Evolutionary conservation across 176 grass and related monocot genomes (phyloP), one percentile per base, ranked within the genome.

Genomic region (Hsuehochloa calcarea): DNA sequence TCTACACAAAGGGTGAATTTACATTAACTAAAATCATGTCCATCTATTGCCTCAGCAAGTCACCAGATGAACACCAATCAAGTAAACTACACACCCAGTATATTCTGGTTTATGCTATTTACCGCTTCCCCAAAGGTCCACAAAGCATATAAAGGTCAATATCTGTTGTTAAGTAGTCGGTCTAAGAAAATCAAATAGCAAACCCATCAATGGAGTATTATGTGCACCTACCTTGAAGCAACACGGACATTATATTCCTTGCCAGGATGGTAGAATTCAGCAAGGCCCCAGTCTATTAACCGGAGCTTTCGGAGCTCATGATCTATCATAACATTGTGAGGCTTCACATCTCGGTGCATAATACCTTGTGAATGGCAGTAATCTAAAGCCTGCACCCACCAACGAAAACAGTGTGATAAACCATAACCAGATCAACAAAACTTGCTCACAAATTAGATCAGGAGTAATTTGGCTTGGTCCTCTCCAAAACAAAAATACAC

Each of bases 281-380:
- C 91, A 87, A 92, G 91, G 65, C 91, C 91, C 91, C 91, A 92
- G 20, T 92, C 91, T 68, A 92, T 92, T 71, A 92, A 65, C 26
- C 91, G 84, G 31, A 92, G 88, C 78, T 92, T 92, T 44, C 87
- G 87, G 39, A 90, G 91, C 49, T 92, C 91, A 8, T 92, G 91
- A 85, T 92, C 91, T 77, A 92, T 92, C 91, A 92, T 92, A 72
- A 92, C 91, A 92, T 92, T 92, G 81, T 92, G 91, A 72, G 91
- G 91, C 71, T 92, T 92, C 76, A 92, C 87, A 90, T 92, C 91
- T 68, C 91, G 84, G 75, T 92, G 91, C 87, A 92, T 92, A 72
- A 92, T 90, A 70, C 91, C 91, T 85, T 90, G 91, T 44, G 91
- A 89, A 68, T 92, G 91, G 58, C 87, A 92, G 81, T 92, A 90